Evolutionary conservation across 495 filamentous ascomycete species (phyloP).

Genomic region (Aspergillus baeticus): DNA sequence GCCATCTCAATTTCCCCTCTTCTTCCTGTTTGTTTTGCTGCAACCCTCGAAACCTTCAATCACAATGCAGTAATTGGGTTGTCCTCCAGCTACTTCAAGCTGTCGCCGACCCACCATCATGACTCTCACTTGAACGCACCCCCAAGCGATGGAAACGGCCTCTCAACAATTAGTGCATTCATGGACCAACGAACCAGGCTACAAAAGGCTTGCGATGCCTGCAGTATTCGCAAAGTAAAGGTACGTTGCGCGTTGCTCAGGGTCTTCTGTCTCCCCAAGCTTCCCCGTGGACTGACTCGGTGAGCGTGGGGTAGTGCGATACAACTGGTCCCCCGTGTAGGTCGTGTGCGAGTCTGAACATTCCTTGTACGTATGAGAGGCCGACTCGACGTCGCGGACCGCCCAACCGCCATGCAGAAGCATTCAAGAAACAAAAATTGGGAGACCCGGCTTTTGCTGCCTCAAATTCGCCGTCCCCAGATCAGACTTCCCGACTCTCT

Average conservation of each 20-base stretch:
- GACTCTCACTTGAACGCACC: constrained; percentile 14
- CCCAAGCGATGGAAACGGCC: constrained; percentile 23
- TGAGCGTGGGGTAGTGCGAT: constrained; percentile 61
- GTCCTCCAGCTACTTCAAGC: constrained; percentile 7
- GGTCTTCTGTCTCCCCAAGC: neutral
- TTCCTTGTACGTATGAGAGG: constrained; percentile 80
- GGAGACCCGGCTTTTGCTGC: constrained; percentile 36
- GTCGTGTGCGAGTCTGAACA: constrained; percentile 73
- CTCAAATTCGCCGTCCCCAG: constrained; percentile 28
- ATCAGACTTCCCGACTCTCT: constrained; percentile 25
- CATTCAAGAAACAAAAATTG: constrained; percentile 66
- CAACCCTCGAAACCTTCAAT: neutral
- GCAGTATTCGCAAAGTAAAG: constrained; percentile 84
- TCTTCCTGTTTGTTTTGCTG: neutral
- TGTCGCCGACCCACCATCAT: constrained; percentile 6
- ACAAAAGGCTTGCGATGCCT: constrained; percentile 81
- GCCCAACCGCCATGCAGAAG: constrained; percentile 82
- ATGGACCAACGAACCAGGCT: constrained; percentile 54
- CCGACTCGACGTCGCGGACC: constrained; percentile 79
- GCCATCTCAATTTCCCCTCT: neutral
- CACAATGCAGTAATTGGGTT: constrained; percentile 1
- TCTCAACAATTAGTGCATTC: constrained; percentile 18
- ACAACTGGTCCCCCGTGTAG: constrained; percentile 75
- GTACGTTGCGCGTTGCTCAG: constrained; percentile 34
- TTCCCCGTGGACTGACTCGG: constrained; percentile 1